These are phyloP conservation scores for Annulohypoxylon nitens DNA, from an alignment of 495 filamentous ascomycete genomes.

Conservation along the genomic window DNA sequence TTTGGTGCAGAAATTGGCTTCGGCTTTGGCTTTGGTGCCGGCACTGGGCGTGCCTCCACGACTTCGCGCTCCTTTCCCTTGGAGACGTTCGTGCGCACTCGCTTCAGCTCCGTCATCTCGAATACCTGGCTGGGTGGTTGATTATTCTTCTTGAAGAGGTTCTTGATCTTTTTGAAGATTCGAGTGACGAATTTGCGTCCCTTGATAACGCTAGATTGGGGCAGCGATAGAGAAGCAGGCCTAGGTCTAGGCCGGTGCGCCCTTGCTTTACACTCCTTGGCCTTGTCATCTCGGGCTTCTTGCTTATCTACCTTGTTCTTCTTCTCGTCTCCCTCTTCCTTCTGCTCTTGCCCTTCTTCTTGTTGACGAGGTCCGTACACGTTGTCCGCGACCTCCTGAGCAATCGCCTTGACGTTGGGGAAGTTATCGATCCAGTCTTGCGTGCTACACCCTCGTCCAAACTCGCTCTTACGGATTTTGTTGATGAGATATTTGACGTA, in stretches of 20 bases:
- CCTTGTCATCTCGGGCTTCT: background rate
- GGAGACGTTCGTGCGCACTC: background rate
- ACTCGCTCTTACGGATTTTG: background rate
- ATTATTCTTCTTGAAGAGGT: background rate
- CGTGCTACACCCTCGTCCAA: background rate
- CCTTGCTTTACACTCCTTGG: background rate
- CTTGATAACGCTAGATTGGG: background rate
- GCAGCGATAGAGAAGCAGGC: background rate
- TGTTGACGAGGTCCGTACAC: background rate
- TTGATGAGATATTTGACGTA: background rate
- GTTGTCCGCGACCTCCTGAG: background rate
- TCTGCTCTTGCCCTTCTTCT: background rate
- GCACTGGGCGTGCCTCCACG: background rate
- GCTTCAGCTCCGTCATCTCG: background rate
- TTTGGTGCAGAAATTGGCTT: background rate
- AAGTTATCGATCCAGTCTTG: background rate
- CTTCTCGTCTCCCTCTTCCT: background rate
- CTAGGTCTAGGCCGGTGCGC: background rate
- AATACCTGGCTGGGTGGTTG: background rate
- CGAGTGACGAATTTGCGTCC: background rate
- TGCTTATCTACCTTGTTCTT: background rate
- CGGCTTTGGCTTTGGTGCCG: background rate
- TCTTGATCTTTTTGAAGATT: slow-evolving; percentile 26
- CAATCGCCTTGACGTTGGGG: background rate
- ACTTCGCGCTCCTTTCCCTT: background rate